phyloP scores from a whole-genome alignment of 2,329 filamentous ascomycete genomes.

The Chlorencoelia australis region DNA sequence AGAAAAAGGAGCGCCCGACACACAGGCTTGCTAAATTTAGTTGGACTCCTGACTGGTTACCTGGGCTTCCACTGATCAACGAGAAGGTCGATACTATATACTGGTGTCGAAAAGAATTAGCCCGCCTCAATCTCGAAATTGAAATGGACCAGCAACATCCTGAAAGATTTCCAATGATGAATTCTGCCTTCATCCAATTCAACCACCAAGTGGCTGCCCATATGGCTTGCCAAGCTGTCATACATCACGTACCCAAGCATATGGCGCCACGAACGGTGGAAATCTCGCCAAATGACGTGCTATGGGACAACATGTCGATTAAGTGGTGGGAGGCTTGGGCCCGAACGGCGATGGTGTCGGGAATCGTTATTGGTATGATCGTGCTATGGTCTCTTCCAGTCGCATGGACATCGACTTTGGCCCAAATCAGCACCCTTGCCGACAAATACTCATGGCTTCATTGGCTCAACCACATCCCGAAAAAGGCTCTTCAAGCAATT shows the following conservation, averaged over 20 bases:
- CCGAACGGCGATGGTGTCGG: slow-evolving; percentile 49
- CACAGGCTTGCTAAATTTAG: slow-evolving; percentile 61
- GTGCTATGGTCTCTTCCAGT: slow-evolving; percentile 88
- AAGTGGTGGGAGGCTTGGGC: slow-evolving; percentile 83
- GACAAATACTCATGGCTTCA: slow-evolving; percentile 54
- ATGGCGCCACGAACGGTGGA: slow-evolving; percentile 93
- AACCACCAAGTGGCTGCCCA: slow-evolving; percentile 95
- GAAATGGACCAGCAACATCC: slow-evolving; percentile 79
- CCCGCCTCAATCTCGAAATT: slow-evolving; percentile 82
- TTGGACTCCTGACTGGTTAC: slow-evolving; percentile 56
- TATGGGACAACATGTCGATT: slow-evolving; percentile 97
- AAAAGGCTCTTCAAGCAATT: slow-evolving; percentile 53
- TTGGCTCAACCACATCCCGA: slow-evolving; percentile 56
- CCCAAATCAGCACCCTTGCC: slow-evolving; percentile 65
- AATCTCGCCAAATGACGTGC: slow-evolving; percentile 82
- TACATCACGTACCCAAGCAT: slow-evolving; percentile 82
- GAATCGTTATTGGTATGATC: slow-evolving; percentile 62
- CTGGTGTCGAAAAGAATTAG: slow-evolving; percentile 77
- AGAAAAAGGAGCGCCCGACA: slow-evolving; percentile 72
- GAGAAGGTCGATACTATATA: slow-evolving; percentile 94
- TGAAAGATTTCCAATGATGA: slow-evolving; percentile 85
- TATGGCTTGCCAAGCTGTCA: slow-evolving; percentile 91
- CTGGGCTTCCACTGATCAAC: slow-evolving; percentile 66
- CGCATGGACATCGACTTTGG: slow-evolving; percentile 73
- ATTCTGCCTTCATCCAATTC: slow-evolving; percentile 96